Evolutionary conservation across 2,329 filamentous ascomycete genomes (phyloP).

Genomic region (Neocatenulostroma microsporum): DNA sequence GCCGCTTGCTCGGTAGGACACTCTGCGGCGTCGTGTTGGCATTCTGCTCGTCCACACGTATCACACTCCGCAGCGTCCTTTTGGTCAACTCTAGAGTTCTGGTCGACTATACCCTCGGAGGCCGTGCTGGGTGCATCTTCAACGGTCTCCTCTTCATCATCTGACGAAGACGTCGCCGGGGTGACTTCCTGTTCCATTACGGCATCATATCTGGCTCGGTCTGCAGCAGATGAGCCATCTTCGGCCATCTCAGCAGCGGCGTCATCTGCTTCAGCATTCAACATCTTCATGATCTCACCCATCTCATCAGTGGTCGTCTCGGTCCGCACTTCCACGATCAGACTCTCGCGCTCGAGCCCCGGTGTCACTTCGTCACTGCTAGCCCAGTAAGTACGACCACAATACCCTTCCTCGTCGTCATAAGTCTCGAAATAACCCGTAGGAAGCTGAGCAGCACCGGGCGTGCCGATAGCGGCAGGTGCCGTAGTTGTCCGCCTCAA

Average conservation of each 20-base stretch:
- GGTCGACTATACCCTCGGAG: not conserved
- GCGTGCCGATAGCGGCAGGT: no score
- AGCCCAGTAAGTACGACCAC: not conserved
- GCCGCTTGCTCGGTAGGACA: no score
- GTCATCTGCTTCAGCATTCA: not conserved
- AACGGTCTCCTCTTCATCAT: not conserved
- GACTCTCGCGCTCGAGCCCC: not conserved
- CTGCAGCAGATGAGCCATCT: no score
- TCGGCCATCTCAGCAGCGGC: not conserved
- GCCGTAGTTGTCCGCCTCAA: slow-evolving; percentile 9
- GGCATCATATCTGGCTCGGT: not conserved
- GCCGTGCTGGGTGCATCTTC: slow-evolving; percentile 1
- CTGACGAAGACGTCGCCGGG: no score
- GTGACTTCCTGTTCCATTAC: not conserved
- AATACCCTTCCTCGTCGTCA: not conserved
- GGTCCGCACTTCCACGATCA: not conserved
- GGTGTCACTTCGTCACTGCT: slow-evolving; percentile 1
- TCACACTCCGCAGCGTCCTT: no score
- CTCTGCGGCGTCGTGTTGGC: no score
- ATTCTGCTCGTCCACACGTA: no score
- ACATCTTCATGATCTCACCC: not conserved
- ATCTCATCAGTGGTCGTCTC: not conserved
- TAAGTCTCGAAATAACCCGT: slow-evolving; percentile 1
- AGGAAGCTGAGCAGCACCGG: no score
- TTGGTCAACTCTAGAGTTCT: not conserved